phyloP scores from a whole-genome alignment of 129 eudicot species.

The Heracleum sosnowskyi region DNA sequence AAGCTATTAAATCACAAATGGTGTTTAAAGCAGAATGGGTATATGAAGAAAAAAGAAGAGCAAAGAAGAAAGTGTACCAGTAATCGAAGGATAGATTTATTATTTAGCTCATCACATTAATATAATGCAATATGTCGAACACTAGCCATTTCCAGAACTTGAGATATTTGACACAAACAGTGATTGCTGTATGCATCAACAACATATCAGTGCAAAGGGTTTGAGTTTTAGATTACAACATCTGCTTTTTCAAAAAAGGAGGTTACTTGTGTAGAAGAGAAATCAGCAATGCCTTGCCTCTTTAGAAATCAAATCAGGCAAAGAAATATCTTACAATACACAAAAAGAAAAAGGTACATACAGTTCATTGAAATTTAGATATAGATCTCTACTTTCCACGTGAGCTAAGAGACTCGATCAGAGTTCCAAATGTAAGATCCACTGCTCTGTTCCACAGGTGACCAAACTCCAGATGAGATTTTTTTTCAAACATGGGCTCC shows the following conservation, averaged over 20 bases:
- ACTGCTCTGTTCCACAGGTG: slow-evolving; percentile 65
- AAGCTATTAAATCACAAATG: background rate
- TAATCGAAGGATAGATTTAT: background rate
- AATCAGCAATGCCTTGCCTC: background rate
- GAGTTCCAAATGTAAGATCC: slow-evolving; percentile 51
- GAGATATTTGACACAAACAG: background rate
- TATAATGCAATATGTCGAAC: background rate
- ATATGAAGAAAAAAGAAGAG: background rate
- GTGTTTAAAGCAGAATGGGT: background rate
- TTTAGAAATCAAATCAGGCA: background rate
- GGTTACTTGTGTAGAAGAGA: background rate
- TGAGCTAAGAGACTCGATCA: slow-evolving; percentile 47
- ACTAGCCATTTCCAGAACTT: background rate
- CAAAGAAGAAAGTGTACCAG: background rate
- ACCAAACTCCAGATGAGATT: slow-evolving; percentile 34
- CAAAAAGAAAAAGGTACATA: slow-evolving; percentile 3
- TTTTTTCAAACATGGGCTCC: slow-evolving; percentile 31
- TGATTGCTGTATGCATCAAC: background rate
- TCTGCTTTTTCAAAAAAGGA: background rate
- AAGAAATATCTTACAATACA: slow-evolving; percentile 9
- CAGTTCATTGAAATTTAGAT: slow-evolving; percentile 6
- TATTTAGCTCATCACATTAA: background rate
- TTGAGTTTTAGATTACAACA: slow-evolving; percentile 12
- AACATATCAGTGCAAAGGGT: slow-evolving; percentile 5
- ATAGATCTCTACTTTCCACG: slow-evolving; percentile 40